A percentile compares a stretch with the other conserved stretches of the same genome.
phyloP scores from a whole-genome alignment of 371 early-diverging fungal species.

The Actinomortierella wolfii region DNA sequence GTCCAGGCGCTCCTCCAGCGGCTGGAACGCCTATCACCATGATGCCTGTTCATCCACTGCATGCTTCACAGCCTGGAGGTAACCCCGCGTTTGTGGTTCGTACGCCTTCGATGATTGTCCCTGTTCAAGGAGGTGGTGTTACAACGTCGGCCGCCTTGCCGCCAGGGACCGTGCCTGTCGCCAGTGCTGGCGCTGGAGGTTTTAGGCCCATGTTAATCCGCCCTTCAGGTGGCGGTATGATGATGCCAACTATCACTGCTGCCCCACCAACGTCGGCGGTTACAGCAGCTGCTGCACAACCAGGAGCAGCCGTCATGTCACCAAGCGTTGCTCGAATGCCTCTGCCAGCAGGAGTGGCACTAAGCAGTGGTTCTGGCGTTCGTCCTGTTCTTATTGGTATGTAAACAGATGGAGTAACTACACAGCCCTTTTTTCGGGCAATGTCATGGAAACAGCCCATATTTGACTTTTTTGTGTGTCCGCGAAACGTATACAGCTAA shows the following conservation, averaged over 20 bases:
- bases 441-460: no score
- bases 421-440: not conserved
- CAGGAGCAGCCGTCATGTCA: slow-evolving; percentile 28
- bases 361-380: slow-evolving; percentile 1
- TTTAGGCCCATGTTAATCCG: no score
- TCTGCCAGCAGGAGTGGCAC: slow-evolving; percentile 5
- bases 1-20: slow-evolving; percentile 23
- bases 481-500: no score
- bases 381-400: slow-evolving; percentile 42
- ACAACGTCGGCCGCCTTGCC: no score
- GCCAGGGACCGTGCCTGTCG: no score
- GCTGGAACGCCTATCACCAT: slow-evolving; percentile 1
- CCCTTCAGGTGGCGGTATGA: slow-evolving; percentile 15
- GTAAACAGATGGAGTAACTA: not conserved
- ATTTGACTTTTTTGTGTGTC: no score
- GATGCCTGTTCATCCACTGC: no score
- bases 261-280: slow-evolving; percentile 26
- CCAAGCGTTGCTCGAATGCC: slow-evolving; percentile 37
- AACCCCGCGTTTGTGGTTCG: slow-evolving; percentile 25
- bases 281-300: slow-evolving; percentile 10
- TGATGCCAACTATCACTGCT: slow-evolving; percentile 31
- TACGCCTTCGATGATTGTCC: slow-evolving; percentile 23
- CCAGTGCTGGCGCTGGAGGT: no score
- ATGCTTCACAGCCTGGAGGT: slow-evolving; percentile 11
- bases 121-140: slow-evolving; percentile 2